Evolutionary conservation across 305 asterid species (phyloP), one percentile per base, ranked within the genome.

Genomic region (Fraxinus xanthoxyloides): DNA sequence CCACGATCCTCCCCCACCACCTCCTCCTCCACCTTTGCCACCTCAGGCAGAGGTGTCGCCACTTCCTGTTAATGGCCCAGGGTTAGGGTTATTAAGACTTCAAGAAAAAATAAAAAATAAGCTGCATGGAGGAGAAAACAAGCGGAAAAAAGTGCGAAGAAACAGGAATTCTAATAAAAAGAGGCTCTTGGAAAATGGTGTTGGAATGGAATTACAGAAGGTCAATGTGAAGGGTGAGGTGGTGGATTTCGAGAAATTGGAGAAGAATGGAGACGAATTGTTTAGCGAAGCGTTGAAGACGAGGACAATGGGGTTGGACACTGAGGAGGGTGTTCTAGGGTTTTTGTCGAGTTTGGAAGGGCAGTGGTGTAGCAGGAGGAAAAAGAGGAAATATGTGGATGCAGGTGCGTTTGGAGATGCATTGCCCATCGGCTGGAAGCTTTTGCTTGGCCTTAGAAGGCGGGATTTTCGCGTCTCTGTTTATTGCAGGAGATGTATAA

Each of bases 321-420:
- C 87, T 21, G 98, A 94, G 84, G 98, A 88, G 78, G 91, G 79
- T 77, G 84, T 89, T 84, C 86, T 93, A 75, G 97, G 89, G 69
- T 87, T 93, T 79, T 84, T 95, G 88, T 78, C 87, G 85, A 88
- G 86, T 48, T 85, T 95, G 90, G 95, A 95, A 77, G 98, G 99
- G 31, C 90, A 90, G 79, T 95, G 99, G 99, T 88, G 98, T 85
- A 95, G 99, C 86, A 91, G 92, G 88, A 93, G 99, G 92, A 90
- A 85, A 93, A 93, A 83, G 92, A 95, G 98, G 93, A 95, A 91
- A 87, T 93, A 87, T 84, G 97, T 94, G 23, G 95, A 95, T 79
- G 97, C 99, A 0, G 82, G 85, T 36, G 59, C 80, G 40, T 86
- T 92, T 24, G 95, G 93, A 36, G 93, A 88, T 78, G 86, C 87